Percentiles rank a stretch among this genome's conserved stretches.
These are phyloP conservation scores for Pyrenochaeta sp. DNA, from an alignment of 2,329 filamentous ascomycete genomes.

Conservation along the genomic window DNA sequence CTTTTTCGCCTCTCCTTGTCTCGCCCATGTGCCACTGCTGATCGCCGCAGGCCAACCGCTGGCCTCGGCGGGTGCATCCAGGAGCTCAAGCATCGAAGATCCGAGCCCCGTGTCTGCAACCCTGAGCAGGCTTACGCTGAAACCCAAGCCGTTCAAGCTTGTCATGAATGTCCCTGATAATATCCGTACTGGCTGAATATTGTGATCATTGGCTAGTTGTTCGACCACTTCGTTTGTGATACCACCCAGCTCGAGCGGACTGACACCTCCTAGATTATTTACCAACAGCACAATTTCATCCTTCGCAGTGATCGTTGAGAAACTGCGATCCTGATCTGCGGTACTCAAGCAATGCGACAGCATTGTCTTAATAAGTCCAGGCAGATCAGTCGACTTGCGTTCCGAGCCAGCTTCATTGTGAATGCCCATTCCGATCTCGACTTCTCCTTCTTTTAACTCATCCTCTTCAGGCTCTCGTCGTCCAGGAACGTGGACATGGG, in stretches of 20 bases:
- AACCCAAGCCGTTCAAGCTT: constrained; percentile 74
- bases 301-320: constrained; percentile 67
- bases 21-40: constrained; percentile 66
- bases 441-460: constrained; percentile 67
- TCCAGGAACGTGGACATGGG: constrained; percentile 93
- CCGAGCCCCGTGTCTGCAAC: constrained; percentile 65
- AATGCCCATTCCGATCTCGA: constrained; percentile 78
- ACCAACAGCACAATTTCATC: constrained; percentile 74
- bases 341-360: constrained; percentile 70
- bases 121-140: constrained; percentile 73
- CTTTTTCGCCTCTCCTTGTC: constrained; percentile 52
- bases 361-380: constrained; percentile 65
- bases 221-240: constrained; percentile 73
- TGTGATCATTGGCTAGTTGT: constrained; percentile 66
- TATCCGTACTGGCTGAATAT: constrained; percentile 68
- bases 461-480: constrained; percentile 67
- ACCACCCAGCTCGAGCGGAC: constrained; percentile 74
- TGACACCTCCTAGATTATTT: constrained; percentile 80
- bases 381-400: constrained; percentile 52
- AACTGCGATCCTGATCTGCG: constrained; percentile 74
- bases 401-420: constrained; percentile 70
- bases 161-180: constrained; percentile 76
- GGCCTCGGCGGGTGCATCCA: constrained; percentile 73
- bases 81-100: constrained; percentile 71
- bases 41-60: constrained; percentile 72